phyloP scores from a whole-genome alignment of 2,329 filamentous ascomycete species.

The Fusarium coicis region DNA sequence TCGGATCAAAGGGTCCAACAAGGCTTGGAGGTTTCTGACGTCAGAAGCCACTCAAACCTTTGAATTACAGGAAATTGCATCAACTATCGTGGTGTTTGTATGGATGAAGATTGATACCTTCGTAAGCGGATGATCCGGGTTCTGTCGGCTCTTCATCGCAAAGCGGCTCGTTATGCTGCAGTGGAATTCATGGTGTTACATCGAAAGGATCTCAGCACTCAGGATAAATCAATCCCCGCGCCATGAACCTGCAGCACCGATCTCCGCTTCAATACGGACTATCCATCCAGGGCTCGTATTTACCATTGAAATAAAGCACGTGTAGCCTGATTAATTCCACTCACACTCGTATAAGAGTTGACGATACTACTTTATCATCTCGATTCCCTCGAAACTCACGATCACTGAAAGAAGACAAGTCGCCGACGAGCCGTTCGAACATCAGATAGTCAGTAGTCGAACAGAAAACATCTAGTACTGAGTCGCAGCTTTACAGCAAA shows the following conservation, averaged over 20 bases:
- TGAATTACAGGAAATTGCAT: accelerated
- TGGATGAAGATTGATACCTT: accelerated
- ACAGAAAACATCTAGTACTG: not conserved
- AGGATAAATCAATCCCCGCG: not conserved
- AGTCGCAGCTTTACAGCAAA: accelerated
- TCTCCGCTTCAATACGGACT: not conserved
- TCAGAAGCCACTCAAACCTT: not conserved
- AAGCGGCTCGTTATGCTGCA: not conserved
- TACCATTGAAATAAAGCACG: accelerated
- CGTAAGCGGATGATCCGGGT: not conserved
- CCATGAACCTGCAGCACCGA: not conserved
- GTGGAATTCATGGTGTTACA: not conserved
- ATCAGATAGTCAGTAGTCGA: not conserved
- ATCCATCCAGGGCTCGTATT: not conserved
- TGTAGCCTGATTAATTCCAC: not conserved
- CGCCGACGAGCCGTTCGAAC: no score
- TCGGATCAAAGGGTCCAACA: not conserved
- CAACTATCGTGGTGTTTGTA: accelerated
- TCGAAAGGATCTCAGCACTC: not conserved
- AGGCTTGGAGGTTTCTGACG: not conserved
- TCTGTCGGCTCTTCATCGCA: no score
- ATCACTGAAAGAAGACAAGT: not conserved
- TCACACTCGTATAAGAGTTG: not conserved
- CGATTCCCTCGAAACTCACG: accelerated
- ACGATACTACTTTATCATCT: not conserved